phyloP scores from a whole-genome alignment of 1,139 yeast genomes.

The Geotrichum klebahnii region DNA sequence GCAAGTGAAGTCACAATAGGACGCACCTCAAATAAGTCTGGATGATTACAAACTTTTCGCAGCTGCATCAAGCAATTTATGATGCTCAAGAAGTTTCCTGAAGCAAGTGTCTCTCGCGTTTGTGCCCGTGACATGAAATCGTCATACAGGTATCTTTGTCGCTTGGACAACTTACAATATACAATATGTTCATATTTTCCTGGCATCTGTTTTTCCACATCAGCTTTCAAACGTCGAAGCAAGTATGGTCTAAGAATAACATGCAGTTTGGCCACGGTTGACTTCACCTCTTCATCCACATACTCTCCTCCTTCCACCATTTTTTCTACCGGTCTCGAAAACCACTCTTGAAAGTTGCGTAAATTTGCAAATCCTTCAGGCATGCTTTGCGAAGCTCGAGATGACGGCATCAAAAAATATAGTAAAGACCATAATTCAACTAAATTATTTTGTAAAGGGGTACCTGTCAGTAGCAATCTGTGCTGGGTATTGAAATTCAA shows the following conservation, averaged over 20 bases:
- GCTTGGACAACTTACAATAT: conserved; percentile 83
- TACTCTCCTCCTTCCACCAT: conserved; percentile 74
- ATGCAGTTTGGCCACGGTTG: conserved; percentile 84
- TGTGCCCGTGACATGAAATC: conserved; percentile 97
- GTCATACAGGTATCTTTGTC: conserved; percentile 88
- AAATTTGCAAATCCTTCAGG: conserved; percentile 96
- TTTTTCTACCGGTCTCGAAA: conserved; percentile 91
- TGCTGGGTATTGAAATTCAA: conserved; percentile 89
- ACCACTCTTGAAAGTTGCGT: conserved; percentile 97
- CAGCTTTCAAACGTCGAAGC: conserved; percentile 85
- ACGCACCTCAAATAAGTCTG: conserved; percentile 91
- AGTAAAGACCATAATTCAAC: conserved; percentile 92
- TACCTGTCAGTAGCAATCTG: conserved; percentile 85
- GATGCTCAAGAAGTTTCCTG: conserved; percentile 91
- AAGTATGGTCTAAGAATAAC: conserved; percentile 91
- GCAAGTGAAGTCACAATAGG: conserved; percentile 91
- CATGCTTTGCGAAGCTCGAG: conserved; percentile 60
- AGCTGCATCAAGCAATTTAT: conserved; percentile 97
- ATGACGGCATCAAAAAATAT: conserved; percentile 92
- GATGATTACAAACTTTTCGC: conserved; percentile 96
- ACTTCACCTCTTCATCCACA: conserved; percentile 62
- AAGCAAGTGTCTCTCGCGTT: conserved; percentile 86
- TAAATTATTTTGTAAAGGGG: conserved; percentile 87
- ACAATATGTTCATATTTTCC: conserved; percentile 94
- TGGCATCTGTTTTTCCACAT: conserved; percentile 98